Evolutionary conservation across 768 basidiomycete species (phyloP).

Genomic region (Mycena capillaripes): DNA sequence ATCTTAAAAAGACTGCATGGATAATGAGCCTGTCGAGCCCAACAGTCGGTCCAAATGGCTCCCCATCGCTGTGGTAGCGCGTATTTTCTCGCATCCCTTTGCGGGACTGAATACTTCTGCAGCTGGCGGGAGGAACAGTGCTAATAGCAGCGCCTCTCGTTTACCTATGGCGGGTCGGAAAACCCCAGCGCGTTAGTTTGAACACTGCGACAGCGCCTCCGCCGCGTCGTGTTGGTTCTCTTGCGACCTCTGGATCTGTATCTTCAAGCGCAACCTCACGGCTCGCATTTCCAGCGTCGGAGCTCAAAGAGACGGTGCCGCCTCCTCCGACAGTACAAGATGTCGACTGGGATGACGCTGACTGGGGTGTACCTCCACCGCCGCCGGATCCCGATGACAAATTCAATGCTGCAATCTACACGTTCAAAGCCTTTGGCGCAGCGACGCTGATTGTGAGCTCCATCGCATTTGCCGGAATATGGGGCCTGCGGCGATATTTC

Average conservation of each 20-base stretch:
- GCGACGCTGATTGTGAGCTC: conserved; percentile 72
- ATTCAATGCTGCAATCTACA: conserved; percentile 67
- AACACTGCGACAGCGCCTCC: conserved; percentile 19
- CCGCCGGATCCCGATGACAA: conserved; percentile 43
- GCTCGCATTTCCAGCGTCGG: conserved; percentile 19
- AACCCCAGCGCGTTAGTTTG: conserved; percentile 12
- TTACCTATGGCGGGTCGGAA: conserved; percentile 31
- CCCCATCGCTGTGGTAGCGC: conserved; percentile 24
- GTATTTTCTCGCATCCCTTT: neutral
- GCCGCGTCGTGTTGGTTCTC: conserved; percentile 26
- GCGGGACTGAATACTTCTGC: neutral
- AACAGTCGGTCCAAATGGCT: conserved; percentile 27
- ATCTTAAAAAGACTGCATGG: conserved; percentile 2
- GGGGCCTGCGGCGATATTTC: conserved; percentile 64
- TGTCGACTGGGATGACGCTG: conserved; percentile 34
- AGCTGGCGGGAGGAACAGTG: conserved; percentile 30
- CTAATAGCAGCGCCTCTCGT: conserved; percentile 33
- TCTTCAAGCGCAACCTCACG: conserved; percentile 5
- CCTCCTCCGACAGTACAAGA: conserved; percentile 1
- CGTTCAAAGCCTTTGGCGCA: conserved; percentile 74
- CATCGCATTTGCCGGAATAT: conserved; percentile 59
- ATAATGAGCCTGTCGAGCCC: conserved; percentile 17
- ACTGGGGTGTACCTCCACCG: conserved; percentile 33
- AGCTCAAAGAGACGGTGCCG: neutral
- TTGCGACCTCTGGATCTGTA: neutral